A percentile compares a stretch with the other conserved stretches of the same genome.
Evolutionary conservation across 2,329 filamentous ascomycete species (phyloP).

Genomic region (Calonectria hongkongensis): DNA sequence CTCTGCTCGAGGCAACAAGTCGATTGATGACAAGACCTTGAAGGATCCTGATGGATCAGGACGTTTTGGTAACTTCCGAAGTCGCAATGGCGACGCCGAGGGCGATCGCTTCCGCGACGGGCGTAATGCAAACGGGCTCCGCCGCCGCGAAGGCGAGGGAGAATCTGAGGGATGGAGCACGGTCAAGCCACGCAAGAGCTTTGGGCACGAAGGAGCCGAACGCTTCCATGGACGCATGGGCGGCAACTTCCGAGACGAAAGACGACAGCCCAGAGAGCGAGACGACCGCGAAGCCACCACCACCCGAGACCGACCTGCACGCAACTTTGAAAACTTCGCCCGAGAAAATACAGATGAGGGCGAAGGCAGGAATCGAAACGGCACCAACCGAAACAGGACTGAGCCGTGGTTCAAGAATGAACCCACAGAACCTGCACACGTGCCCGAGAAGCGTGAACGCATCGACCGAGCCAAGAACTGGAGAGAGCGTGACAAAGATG

Average conservation of each 20-base stretch:
- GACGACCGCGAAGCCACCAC: slow-evolving; percentile 74
- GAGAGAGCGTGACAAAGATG: slow-evolving; percentile 72
- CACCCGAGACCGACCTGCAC: slow-evolving; percentile 66
- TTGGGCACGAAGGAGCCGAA: slow-evolving; percentile 82
- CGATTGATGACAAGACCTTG: slow-evolving; percentile 71
- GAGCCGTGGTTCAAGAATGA: slow-evolving; percentile 86
- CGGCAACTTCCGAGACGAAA: slow-evolving; percentile 66
- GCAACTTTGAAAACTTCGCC: slow-evolving; percentile 70
- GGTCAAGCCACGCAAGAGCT: slow-evolving; percentile 84
- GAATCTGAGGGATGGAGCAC: slow-evolving; percentile 85
- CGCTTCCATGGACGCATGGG: slow-evolving; percentile 81
- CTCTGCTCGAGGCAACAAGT: slow-evolving; percentile 78
- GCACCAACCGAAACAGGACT: slow-evolving; percentile 77
- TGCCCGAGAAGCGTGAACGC: slow-evolving; percentile 69
- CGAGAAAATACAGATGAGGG: slow-evolving; percentile 72
- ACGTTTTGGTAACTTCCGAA: slow-evolving; percentile 75
- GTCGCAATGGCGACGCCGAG: slow-evolving; percentile 70
- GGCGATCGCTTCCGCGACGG: slow-evolving; percentile 70
- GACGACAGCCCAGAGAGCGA: slow-evolving; percentile 70
- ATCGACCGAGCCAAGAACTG: slow-evolving; percentile 77
- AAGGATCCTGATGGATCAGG: slow-evolving; percentile 73
- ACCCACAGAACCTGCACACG: slow-evolving; percentile 58
- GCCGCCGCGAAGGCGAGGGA: slow-evolving; percentile 74
- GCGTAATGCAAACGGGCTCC: slow-evolving; percentile 68
- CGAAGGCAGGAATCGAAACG: slow-evolving; percentile 78